Conservation (phyloP, 805 yeast species). For the Myxozyma mucilagina region DNA sequence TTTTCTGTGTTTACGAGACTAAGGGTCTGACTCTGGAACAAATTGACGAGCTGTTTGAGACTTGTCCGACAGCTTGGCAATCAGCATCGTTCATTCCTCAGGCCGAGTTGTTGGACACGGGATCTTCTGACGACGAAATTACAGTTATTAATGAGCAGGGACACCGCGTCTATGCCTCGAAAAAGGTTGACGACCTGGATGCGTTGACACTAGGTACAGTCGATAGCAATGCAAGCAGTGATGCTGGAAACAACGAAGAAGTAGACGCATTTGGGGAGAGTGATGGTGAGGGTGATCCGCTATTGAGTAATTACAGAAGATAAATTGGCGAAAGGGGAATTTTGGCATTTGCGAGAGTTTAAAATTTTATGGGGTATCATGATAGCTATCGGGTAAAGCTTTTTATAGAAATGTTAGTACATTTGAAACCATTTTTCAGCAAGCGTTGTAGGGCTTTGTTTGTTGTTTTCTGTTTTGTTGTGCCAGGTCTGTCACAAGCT, state of each 20-base stretch:
- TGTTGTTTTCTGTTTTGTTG: neutral
- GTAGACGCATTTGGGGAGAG: neutral
- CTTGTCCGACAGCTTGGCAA: conserved; percentile 16
- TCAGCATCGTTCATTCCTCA: conserved; percentile 12
- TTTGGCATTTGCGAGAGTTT: neutral
- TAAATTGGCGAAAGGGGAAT: neutral
- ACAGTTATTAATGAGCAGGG: neutral
- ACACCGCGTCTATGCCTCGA: neutral
- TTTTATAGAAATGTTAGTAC: too few species aligned
- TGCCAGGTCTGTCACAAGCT: neutral
- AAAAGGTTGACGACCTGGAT: neutral
- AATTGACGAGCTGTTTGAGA: conserved; percentile 63
- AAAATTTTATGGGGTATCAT: too few species aligned
- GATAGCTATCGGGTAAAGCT: too few species aligned
- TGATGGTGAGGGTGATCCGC: conserved; percentile 5
- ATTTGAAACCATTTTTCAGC: too few species aligned
- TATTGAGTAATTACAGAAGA: neutral
- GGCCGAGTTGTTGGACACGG: neutral
- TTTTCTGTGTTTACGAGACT: conserved; percentile 74
- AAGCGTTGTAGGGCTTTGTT: too few species aligned
- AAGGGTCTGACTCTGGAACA: conserved; percentile 81
- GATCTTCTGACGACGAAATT: conserved; percentile 1
- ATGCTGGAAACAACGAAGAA: conserved; percentile 7
- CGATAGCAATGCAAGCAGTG: neutral
- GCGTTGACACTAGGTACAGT: neutral